Evolutionary conservation across 805 yeast species (phyloP).

Genomic region (Lachancea sp.): DNA sequence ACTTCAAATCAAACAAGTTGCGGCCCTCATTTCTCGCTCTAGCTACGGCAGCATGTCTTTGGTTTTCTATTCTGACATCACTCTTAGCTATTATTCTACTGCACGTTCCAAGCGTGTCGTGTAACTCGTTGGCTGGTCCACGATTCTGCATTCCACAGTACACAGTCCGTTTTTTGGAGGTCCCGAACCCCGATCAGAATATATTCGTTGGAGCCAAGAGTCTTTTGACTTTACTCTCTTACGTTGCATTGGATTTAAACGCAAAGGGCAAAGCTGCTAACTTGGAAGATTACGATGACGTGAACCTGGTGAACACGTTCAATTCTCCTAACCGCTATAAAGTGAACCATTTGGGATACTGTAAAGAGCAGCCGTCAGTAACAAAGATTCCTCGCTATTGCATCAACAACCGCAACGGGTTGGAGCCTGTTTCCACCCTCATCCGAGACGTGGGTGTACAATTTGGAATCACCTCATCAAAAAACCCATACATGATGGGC

Average conservation of each 20-base stretch:
- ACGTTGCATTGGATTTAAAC: slow-evolving; percentile 25
- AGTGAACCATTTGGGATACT: slow-evolving; percentile 27
- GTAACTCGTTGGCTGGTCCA: slow-evolving; percentile 13
- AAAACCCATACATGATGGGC: slow-evolving; percentile 20
- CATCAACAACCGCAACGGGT: slow-evolving; percentile 17
- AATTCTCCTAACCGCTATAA: slow-evolving; percentile 16
- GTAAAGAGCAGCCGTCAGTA: slow-evolving; percentile 16
- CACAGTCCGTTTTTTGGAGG: slow-evolving; percentile 18
- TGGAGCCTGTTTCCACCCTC: slow-evolving; percentile 25
- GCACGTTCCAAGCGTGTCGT: slow-evolving; percentile 23
- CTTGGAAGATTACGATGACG: slow-evolving; percentile 18
- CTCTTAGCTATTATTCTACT: neutral
- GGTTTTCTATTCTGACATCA: neutral
- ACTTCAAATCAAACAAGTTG: neutral
- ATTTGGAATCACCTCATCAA: slow-evolving; percentile 20
- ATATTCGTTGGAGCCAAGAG: slow-evolving; percentile 23
- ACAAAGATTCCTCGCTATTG: slow-evolving; percentile 17
- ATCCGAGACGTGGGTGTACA: slow-evolving; percentile 29
- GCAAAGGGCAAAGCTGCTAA: neutral
- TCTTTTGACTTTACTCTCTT: slow-evolving; percentile 24
- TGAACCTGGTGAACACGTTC: slow-evolving; percentile 25
- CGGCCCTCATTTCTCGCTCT: neutral
- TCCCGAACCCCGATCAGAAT: slow-evolving; percentile 19
- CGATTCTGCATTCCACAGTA: slow-evolving; percentile 27
- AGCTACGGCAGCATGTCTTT: neutral